Conservation (phyloP, 306 rosid genomes). For the Alnus glutinosa region DNA sequence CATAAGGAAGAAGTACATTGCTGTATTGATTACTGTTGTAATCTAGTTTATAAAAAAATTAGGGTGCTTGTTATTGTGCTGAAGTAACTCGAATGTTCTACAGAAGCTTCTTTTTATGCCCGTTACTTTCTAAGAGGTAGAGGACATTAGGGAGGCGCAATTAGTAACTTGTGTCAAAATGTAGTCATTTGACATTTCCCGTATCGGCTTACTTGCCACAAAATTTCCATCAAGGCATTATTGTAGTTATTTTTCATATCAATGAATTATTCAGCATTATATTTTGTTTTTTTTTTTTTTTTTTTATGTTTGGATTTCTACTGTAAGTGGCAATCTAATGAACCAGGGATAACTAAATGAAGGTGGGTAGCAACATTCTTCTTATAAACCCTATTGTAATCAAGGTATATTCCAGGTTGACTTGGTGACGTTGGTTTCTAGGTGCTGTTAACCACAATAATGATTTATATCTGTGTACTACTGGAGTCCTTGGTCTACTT, state of each 20-base stretch:
- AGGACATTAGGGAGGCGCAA: background rate
- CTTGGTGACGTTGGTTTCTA: background rate
- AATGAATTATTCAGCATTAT: background rate
- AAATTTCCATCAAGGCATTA: background rate
- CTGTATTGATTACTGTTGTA: no score
- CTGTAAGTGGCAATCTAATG: background rate
- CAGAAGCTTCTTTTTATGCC: no score
- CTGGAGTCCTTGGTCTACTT: background rate
- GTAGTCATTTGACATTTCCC: background rate
- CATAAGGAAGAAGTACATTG: no score
- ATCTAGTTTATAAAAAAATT: no score
- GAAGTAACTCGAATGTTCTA: no score
- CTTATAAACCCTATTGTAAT: background rate
- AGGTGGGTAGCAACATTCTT: background rate
- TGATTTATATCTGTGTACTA: background rate
- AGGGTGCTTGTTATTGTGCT: no score
- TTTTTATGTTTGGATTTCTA: background rate
- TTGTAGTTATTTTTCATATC: background rate
- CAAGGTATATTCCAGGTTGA: background rate
- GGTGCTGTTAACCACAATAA: constrained; percentile 3
- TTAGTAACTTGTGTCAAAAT: background rate
- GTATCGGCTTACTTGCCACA: background rate
- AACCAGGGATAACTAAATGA: background rate
- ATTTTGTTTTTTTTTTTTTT: background rate
- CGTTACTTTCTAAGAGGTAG: no score